These are phyloP conservation scores for Fusarium fracticaudum DNA, from an alignment of 2,329 filamentous ascomycete species.

Conservation along the genomic window DNA sequence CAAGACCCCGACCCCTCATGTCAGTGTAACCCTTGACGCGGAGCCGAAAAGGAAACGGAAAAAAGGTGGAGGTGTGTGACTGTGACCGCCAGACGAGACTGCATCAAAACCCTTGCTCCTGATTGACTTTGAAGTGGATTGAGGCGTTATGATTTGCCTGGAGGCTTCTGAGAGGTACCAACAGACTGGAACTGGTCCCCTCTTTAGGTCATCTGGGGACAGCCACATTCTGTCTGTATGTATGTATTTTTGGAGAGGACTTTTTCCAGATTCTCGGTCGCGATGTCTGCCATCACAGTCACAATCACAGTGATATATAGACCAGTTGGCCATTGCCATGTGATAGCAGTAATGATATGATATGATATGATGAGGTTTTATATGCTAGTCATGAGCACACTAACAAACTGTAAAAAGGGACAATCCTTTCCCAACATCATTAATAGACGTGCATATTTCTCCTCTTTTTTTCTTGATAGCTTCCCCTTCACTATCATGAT, in stretches of 20 bases:
- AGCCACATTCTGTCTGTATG: not conserved
- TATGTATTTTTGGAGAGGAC: not conserved
- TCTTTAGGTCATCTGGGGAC: constrained; percentile 3
- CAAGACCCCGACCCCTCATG: not conserved
- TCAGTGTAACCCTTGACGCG: not conserved
- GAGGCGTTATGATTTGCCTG: constrained; percentile 8
- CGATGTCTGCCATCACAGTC: not conserved
- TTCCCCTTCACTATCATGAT: not conserved
- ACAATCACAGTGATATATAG: not conserved
- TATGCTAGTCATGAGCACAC: not conserved
- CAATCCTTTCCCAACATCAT: not conserved
- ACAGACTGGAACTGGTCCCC: constrained; percentile 16
- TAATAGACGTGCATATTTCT: constrained; percentile 1
- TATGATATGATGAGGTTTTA: not conserved
- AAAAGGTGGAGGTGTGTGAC: not conserved
- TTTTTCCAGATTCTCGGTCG: not conserved
- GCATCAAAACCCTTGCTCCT: constrained; percentile 8
- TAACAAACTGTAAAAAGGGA: not conserved
- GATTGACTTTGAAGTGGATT: not conserved
- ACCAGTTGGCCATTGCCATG: too few species aligned
- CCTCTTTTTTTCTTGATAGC: constrained; percentile 21
- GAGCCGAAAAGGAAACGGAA: not conserved
- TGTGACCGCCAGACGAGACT: constrained; percentile 1
- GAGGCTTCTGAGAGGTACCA: constrained; percentile 7
- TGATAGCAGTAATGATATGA: not conserved